Evolutionary conservation across 371 early-diverging fungal genomes (phyloP), one percentile per base, ranked within the genome.

Genomic region (Syncephalis plumigaleata): DNA sequence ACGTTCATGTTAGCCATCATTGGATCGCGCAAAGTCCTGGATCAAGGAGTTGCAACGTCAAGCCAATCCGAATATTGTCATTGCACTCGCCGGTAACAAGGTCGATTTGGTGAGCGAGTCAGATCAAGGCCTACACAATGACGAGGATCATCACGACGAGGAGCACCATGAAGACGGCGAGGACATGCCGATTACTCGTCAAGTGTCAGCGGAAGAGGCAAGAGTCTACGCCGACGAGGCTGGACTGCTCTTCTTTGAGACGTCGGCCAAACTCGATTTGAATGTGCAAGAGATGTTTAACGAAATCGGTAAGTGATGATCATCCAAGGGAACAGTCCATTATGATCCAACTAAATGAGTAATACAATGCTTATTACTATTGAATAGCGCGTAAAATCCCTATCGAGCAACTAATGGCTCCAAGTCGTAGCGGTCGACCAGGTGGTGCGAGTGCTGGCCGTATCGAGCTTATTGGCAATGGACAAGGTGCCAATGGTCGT

Each of bases 11-110:
- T 65, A 78, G 79, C 80, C 87, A 17, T 91, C 98, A 17, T 77
- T 98, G 61, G 89, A 87, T 47, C 89, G 83, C 60, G 99, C 98
- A 26, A 95, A 94, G 61, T 77, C 87, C 44, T 99, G 99, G 99
- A 90, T 98, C 24, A 84, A 89, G 51, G 98, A 98, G 59, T 74
- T 96, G 51, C 89, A 89, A 68, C 80, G 90, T 53, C 92, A 91
- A 58, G 92, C 93, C 37, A 95, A 87, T 64, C 85, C 87, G 44
- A 82, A 81, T 59, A 97, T 91, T 55, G 87, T 97, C 47, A 93
- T 91, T 69, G 93, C 94, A 9, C 69, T 98, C 49, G 94, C 92
- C 39, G 98, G 93, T 46, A 94, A 96, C 67, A 94, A 96, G 65
- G 67, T 73, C 40, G 96, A 96, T 60, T 58, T 95, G 52, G 82